Conservation (phyloP, 495 filamentous ascomycete species). For the Lasiosphaeria miniovina region DNA sequence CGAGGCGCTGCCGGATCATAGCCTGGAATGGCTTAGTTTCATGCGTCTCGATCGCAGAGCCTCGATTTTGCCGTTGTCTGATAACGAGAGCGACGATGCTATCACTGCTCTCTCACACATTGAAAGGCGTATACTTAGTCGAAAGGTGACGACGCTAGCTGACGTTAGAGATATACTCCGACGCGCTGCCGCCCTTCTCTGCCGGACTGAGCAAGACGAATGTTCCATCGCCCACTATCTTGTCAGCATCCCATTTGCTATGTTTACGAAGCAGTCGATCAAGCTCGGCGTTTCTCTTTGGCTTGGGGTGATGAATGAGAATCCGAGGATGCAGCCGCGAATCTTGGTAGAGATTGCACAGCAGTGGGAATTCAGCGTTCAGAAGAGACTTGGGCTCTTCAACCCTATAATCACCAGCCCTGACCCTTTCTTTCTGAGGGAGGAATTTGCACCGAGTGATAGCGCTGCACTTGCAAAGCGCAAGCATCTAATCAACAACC, state of each 20-base stretch:
- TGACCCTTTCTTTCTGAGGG: constrained; percentile 85
- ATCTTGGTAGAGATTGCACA: constrained; percentile 79
- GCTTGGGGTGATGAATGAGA: constrained; percentile 96
- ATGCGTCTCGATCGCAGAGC: constrained; percentile 48
- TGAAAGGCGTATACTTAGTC: constrained; percentile 61
- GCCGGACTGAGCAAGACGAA: constrained; percentile 66
- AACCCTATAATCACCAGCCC: constrained; percentile 68
- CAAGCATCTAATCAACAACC: constrained; percentile 72
- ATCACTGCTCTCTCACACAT: constrained; percentile 62
- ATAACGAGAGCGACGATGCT: constrained; percentile 52
- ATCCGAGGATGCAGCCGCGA: constrained; percentile 78
- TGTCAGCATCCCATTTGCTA: constrained; percentile 83
- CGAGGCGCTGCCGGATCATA: constrained; percentile 63
- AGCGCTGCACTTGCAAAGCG: constrained; percentile 68
- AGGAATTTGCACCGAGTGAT: constrained; percentile 91
- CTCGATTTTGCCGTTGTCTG: constrained; percentile 40
- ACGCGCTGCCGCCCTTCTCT: constrained; percentile 79
- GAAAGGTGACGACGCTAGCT: constrained; percentile 62
- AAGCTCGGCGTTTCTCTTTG: constrained; percentile 93
- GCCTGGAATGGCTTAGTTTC: constrained; percentile 58
- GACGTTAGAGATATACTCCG: constrained; percentile 78
- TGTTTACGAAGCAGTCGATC: constrained; percentile 93
- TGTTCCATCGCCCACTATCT: constrained; percentile 77
- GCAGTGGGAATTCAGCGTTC: constrained; percentile 80
- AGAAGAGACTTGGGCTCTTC: constrained; percentile 76